Conservation (phyloP, 768 basidiomycete species). For the Paxillus ammoniavirescens region DNA sequence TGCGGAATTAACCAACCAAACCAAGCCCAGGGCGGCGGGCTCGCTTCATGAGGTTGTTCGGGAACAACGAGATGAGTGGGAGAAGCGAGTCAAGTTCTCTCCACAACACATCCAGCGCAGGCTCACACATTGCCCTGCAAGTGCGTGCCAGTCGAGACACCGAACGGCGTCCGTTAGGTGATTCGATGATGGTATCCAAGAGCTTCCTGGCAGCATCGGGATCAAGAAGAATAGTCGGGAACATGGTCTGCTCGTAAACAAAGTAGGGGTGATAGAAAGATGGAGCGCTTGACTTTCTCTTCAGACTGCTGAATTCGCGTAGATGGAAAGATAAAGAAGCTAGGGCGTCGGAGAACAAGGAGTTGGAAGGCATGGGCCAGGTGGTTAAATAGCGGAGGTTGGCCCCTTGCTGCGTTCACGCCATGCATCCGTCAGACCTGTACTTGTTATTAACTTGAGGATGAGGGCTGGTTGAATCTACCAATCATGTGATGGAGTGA, state of each 20-base stretch:
- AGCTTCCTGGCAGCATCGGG: slow-evolving; percentile 53
- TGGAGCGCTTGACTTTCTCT: slow-evolving; percentile 25
- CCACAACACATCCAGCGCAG: slow-evolving; percentile 72
- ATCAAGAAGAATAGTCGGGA: slow-evolving; percentile 59
- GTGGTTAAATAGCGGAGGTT: slow-evolving; percentile 35
- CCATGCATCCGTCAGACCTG: slow-evolving; percentile 37
- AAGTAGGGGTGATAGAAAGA: slow-evolving; percentile 41
- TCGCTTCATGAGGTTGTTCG: slow-evolving; percentile 63
- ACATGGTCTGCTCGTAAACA: slow-evolving; percentile 50
- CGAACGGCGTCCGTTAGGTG: slow-evolving; percentile 63
- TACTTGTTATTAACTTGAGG: slow-evolving; percentile 30
- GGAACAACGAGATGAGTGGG: slow-evolving; percentile 72
- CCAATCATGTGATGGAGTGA: slow-evolving; percentile 24
- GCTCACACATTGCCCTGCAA: slow-evolving; percentile 70
- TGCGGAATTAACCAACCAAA: slow-evolving; percentile 49
- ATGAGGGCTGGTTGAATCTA: slow-evolving; percentile 28
- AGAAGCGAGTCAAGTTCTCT: slow-evolving; percentile 73
- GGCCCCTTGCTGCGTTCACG: slow-evolving; percentile 40
- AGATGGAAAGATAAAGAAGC: slow-evolving; percentile 34
- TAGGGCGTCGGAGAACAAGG: slow-evolving; percentile 38
- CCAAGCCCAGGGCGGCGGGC: slow-evolving; percentile 72
- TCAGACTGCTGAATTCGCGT: slow-evolving; percentile 28
- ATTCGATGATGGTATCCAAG: slow-evolving; percentile 50
- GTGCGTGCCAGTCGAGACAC: slow-evolving; percentile 73
- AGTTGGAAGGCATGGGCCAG: slow-evolving; percentile 35